phyloP scores from a whole-genome alignment of 805 yeast species.

The Grigorovia yakushimaensis region DNA sequence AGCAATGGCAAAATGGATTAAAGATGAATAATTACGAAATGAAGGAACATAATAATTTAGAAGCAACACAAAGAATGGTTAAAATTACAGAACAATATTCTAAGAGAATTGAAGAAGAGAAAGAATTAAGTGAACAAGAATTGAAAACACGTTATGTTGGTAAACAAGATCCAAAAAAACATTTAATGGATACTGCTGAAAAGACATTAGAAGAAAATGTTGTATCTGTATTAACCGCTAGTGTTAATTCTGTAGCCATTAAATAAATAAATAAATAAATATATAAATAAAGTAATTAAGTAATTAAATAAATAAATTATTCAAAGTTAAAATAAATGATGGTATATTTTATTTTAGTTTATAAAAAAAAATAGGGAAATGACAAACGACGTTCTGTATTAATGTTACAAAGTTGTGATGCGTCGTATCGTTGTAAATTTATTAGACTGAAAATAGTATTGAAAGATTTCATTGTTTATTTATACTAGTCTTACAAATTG shows the following conservation, averaged over 20 bases:
- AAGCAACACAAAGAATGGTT: conserved; percentile 68
- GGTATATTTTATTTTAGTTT: too few species aligned
- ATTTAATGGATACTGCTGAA: conserved; percentile 82
- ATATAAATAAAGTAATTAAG: background rate
- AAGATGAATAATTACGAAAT: conserved; percentile 65
- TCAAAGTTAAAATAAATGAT: too few species aligned
- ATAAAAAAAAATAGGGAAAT: too few species aligned
- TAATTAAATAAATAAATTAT: background rate
- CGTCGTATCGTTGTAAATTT: too few species aligned
- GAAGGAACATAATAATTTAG: conserved; percentile 66
- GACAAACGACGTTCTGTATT: too few species aligned
- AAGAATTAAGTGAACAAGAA: conserved; percentile 77
- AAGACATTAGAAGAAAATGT: conserved; percentile 81
- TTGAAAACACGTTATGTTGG: conserved; percentile 95
- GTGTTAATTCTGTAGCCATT: conserved; percentile 83
- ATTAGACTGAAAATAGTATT: too few species aligned
- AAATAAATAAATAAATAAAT: conserved; percentile 33
- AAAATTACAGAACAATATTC: conserved; percentile 85
- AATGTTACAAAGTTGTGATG: too few species aligned
- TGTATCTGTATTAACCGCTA: conserved; percentile 76
- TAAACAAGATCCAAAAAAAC: conserved; percentile 98
- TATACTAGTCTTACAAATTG: too few species aligned
- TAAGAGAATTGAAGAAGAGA: conserved; percentile 84
- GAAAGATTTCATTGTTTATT: too few species aligned
- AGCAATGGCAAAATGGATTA: conserved; percentile 91